A percentile compares a stretch with the other conserved stretches of the same genome.
These are phyloP conservation scores for Ambrosia artemisiifolia DNA, from an alignment of 129 eudicot genomes.

Conservation along the genomic window DNA sequence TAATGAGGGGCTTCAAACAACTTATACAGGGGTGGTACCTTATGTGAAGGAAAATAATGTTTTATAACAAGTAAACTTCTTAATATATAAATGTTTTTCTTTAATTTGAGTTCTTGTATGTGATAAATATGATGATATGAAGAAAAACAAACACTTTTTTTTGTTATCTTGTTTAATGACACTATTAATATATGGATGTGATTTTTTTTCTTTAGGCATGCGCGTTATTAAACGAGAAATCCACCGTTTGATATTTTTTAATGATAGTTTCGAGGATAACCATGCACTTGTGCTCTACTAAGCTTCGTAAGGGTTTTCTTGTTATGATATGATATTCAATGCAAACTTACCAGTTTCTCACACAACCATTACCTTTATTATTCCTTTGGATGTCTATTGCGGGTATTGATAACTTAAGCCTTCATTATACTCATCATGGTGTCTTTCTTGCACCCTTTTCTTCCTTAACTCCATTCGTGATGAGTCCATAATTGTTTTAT, in stretches of 20 bases:
- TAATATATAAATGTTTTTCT: not conserved
- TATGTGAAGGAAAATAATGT: slow-evolving; percentile 84
- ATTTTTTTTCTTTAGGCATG: slow-evolving; percentile 48
- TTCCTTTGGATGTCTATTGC: slow-evolving; percentile 2
- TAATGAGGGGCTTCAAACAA: slow-evolving; percentile 64
- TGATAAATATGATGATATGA: not conserved
- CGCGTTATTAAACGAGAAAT: slow-evolving; percentile 90
- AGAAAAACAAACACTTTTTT: not conserved
- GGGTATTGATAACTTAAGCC: not conserved
- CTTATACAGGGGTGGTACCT: slow-evolving; percentile 72
- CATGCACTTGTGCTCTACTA: not conserved
- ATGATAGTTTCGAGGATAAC: slow-evolving; percentile 2
- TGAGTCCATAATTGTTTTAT: too few species aligned
- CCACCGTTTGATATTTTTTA: slow-evolving; percentile 39
- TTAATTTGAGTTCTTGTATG: slow-evolving; percentile 2
- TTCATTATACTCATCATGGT: not conserved
- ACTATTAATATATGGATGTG: slow-evolving; percentile 6
- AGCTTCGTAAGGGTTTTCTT: not conserved
- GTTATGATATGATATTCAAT: not conserved
- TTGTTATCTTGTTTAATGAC: slow-evolving; percentile 9
- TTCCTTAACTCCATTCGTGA: not conserved
- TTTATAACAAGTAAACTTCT: slow-evolving; percentile 78
- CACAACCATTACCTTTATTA: not conserved
- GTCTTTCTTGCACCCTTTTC: too few species aligned
- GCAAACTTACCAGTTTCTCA: slow-evolving; percentile 1